Conservation (phyloP, 345 rosid species). For the Brassica juncea region DNA sequence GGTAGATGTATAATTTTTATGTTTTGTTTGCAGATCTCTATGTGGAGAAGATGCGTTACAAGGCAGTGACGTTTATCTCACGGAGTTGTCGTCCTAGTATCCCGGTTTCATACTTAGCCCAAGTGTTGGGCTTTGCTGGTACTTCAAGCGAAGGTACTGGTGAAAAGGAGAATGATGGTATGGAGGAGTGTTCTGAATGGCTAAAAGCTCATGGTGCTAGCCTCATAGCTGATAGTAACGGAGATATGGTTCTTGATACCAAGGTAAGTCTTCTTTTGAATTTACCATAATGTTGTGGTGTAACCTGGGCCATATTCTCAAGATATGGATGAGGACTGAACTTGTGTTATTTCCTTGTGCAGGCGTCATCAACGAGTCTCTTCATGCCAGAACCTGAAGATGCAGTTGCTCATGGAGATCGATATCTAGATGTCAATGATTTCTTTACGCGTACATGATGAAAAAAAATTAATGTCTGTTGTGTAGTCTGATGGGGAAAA, state of each 20-base stretch:
- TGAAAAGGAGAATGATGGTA: conserved; percentile 55
- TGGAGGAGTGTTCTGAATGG: conserved; percentile 86
- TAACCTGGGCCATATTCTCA: neutral
- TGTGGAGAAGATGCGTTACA: conserved; percentile 89
- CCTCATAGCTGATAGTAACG: conserved; percentile 57
- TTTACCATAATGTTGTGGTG: neutral
- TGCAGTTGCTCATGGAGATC: conserved; percentile 93
- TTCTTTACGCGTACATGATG: conserved; percentile 65
- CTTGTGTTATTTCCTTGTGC: conserved; percentile 33
- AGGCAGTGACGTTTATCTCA: conserved; percentile 85
- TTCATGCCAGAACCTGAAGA: conserved; percentile 95
- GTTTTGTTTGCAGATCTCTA: conserved; percentile 69
- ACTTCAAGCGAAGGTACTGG: conserved; percentile 51
- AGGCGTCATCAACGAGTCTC: conserved; percentile 80
- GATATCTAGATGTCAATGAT: conserved; percentile 84
- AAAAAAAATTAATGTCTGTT: conserved; percentile 19
- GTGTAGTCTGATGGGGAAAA: conserved; percentile 23
- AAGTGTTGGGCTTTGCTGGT: conserved; percentile 68
- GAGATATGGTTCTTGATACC: conserved; percentile 79
- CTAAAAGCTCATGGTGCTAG: conserved; percentile 85
- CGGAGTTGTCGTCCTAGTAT: conserved; percentile 88
- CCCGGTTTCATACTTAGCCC: conserved; percentile 74
- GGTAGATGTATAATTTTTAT: neutral
- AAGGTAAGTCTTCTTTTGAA: conserved; percentile 51
- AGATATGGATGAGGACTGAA: conserved; percentile 10